phyloP scores from a whole-genome alignment of 108 stramenopile genomes.

The Pseudonitzschia pungens region DNA sequence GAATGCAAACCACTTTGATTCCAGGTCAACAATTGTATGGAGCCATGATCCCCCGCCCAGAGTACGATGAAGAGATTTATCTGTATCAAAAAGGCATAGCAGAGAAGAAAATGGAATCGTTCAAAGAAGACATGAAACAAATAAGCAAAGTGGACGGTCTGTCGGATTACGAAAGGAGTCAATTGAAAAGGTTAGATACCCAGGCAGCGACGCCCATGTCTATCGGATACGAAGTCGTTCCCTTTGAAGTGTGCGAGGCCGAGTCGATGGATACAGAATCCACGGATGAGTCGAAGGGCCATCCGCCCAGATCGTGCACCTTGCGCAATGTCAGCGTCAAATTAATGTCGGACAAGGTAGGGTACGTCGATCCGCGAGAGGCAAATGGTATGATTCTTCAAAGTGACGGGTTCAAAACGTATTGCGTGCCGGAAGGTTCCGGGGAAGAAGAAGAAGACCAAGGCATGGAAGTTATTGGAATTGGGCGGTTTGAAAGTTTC shows the following conservation, averaged over 20 bases:
- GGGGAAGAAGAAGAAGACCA: slow-evolving; percentile 29
- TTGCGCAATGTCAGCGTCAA: background rate
- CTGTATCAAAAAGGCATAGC: background rate
- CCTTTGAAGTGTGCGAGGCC: background rate
- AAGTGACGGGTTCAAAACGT: slow-evolving; percentile 13
- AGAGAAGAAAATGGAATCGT: background rate
- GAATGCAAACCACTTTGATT: slow-evolving; percentile 11
- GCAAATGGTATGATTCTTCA: slow-evolving; percentile 15
- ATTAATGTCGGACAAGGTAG: slow-evolving; percentile 13
- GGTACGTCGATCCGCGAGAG: background rate
- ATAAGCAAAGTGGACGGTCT: background rate
- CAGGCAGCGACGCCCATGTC: background rate
- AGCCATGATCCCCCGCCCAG: slow-evolving; percentile 42
- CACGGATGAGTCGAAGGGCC: background rate
- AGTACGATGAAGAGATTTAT: slow-evolving; percentile 15
- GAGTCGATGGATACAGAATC: background rate
- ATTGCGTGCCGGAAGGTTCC: slow-evolving; percentile 13
- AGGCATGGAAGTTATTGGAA: slow-evolving; percentile 34
- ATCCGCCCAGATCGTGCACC: background rate
- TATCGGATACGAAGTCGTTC: slow-evolving; percentile 25
- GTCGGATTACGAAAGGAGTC: slow-evolving; percentile 10
- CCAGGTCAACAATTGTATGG: slow-evolving; percentile 46
- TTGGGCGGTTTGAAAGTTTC: slow-evolving; percentile 23
- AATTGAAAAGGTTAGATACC: background rate
- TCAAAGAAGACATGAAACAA: background rate